Conservation (phyloP, 345 rosid genomes). For the Viola odorata region DNA sequence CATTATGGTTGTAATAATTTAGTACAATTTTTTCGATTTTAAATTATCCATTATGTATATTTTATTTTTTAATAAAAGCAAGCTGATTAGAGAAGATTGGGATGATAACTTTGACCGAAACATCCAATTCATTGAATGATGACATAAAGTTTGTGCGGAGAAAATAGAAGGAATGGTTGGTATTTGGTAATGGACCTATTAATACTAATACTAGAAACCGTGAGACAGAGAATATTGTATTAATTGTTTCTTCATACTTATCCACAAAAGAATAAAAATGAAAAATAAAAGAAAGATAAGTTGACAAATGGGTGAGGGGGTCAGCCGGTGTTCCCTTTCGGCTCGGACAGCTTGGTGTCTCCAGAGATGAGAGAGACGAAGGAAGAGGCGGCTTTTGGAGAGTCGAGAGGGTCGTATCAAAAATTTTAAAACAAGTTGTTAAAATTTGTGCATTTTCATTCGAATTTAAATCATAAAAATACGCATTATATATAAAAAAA, state of each 20-base stretch:
- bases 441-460: no score
- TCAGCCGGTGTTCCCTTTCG: not conserved
- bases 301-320: conserved; percentile 2
- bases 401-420: conserved; percentile 38
- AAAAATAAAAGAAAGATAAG: not conserved
- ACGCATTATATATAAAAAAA: no score
- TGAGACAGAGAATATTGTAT: no score
- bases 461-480: no score
- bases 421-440: not conserved
- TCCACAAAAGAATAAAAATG: no score
- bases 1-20: no score
- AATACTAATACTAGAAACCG: not conserved
- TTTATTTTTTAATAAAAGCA: not conserved
- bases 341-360: not conserved
- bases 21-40: no score
- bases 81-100: not conserved
- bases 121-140: conserved; percentile 9
- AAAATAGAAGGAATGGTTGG: not conserved
- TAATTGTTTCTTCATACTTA: conserved; percentile 1
- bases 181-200: not conserved
- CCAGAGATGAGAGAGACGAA: not conserved
- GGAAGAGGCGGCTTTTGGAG: conserved; percentile 55
- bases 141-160: not conserved
- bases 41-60: no score
- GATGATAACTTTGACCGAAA: not conserved